Evolutionary conservation across 202 grass and related monocot species (phyloP), one percentile per base, ranked within the genome.

Genomic region (Bolboschoenoplectus hybrid): DNA sequence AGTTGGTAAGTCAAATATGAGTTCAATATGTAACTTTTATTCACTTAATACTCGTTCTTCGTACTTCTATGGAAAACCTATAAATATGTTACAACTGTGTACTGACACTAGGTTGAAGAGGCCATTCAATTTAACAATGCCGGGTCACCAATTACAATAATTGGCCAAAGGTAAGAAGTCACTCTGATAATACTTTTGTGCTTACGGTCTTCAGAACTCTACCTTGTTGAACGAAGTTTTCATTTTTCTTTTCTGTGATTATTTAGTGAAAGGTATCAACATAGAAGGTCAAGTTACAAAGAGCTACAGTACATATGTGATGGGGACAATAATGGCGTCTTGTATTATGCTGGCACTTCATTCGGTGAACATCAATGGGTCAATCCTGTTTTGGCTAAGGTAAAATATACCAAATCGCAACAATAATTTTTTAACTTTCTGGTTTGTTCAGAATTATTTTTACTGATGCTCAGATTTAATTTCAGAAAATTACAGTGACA

Each of bases 331-430:
- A 98, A 96, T 51, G 96, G 93, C 67, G 90, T 95, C 57, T 85
- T 98, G 61, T 95, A 98, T 86, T 95, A 94, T 92, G 85, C 96
- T 51, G 96, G 93, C 60, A 95, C 93, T 4, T 98, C 96, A 71
- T 98, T 92, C 17, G 93, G 93, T 64, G 89, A 90, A 65, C 96
- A 98, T 86, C 88, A 91, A 62, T 98, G 96, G 96, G 94, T 98
- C 67, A 98, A 98, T 89, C 96, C 96, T 92, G 91, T 98, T 88
- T 84, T 98, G 87, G 65, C 90, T 81, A 95, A 90, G 96, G 96
- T 95, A 84, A 89, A 82, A 26, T 77, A 67, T 26, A 52, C 51
- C n/a, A 35, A 85, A 69, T 39, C 49, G 44, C 60, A 64, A 65
- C 41, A 32, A n/a, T 44, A 52, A 38, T 32, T 49, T 63, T 86